These are phyloP conservation scores for Dendrobium chrysotoxum DNA, from an alignment of 106 monocot genomes.

Conservation along the genomic window DNA sequence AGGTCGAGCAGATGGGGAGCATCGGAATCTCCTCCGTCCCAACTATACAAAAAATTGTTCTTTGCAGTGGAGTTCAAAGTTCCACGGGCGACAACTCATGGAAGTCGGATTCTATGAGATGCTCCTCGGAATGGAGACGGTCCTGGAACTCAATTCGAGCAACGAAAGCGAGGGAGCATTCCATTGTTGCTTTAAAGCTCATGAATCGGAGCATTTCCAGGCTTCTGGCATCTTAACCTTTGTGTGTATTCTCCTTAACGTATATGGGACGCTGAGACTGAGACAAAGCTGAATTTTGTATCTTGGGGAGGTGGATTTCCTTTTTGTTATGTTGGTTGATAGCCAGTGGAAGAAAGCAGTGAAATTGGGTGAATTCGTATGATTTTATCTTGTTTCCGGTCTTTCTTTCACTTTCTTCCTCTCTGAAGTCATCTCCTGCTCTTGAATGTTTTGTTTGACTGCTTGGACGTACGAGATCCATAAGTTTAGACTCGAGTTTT, in stretches of 20 bases:
- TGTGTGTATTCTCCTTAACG: neutral
- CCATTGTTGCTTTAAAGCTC: neutral
- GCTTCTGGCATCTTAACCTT: neutral
- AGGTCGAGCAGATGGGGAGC: neutral
- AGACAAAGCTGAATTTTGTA: neutral
- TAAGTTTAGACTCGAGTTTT: neutral
- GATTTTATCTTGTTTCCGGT: neutral
- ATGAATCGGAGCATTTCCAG: neutral
- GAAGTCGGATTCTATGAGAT: neutral
- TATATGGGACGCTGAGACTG: neutral
- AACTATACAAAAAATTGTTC: neutral
- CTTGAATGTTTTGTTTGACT: neutral
- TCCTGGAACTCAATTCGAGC: neutral
- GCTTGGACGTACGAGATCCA: neutral
- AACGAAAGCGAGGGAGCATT: neutral
- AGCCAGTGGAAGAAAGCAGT: neutral
- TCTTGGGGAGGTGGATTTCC: neutral
- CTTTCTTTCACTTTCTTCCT: neutral
- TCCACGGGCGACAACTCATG: neutral
- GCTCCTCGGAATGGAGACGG: neutral
- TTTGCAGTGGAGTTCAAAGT: neutral
- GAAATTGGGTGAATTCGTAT: neutral
- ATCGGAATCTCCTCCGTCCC: neutral
- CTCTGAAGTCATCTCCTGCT: neutral
- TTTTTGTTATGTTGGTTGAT: neutral